Percentiles rank a stretch among this genome's conserved stretches.
These are phyloP conservation scores for Stagonosporopsis cucurbitacearum DNA, from an alignment of 2,329 filamentous ascomycete genomes.

Conservation along the genomic window DNA sequence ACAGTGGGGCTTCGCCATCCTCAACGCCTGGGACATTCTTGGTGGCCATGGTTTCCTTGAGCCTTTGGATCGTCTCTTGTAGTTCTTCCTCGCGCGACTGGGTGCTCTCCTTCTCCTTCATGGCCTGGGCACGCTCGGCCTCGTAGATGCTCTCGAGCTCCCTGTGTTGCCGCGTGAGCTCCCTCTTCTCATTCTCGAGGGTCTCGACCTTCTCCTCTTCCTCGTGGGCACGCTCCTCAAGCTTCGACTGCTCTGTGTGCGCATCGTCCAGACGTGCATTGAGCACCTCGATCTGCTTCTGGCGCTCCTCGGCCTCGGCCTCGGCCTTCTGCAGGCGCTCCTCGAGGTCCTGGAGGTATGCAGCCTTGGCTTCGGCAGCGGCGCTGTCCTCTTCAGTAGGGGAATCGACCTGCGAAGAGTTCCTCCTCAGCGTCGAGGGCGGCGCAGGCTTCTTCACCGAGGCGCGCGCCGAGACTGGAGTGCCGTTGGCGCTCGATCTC, in stretches of 20 bases:
- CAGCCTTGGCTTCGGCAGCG: conserved; percentile 77
- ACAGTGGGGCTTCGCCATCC: conserved; percentile 59
- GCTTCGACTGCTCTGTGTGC: conserved; percentile 77
- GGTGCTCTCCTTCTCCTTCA: conserved; percentile 92
- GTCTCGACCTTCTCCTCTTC: conserved; percentile 82
- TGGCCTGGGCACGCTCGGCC: conserved; percentile 82
- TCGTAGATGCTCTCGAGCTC: conserved; percentile 95
- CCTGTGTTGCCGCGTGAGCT: conserved; percentile 80
- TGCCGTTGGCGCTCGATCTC: conserved; percentile 39
- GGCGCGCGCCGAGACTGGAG: conserved; percentile 50
- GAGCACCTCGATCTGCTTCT: conserved; percentile 83
- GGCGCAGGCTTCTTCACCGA: conserved; percentile 47
- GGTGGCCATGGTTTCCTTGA: conserved; percentile 88
- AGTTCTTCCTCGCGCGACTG: conserved; percentile 85
- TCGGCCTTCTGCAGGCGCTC: conserved; percentile 83
- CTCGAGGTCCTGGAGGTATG: conserved; percentile 83
- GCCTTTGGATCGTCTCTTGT: conserved; percentile 84
- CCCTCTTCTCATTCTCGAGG: conserved; percentile 83
- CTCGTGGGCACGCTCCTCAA: conserved; percentile 89
- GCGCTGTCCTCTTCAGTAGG: conserved; percentile 59
- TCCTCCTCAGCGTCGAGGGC: conserved; percentile 43
- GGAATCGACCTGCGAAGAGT: conserved; percentile 45
- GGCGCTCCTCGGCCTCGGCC: conserved; percentile 74
- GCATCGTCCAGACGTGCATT: conserved; percentile 88
- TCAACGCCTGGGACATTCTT: conserved; percentile 64